Conservation (phyloP, 148 eudicot species). For the Camellia japonica region DNA sequence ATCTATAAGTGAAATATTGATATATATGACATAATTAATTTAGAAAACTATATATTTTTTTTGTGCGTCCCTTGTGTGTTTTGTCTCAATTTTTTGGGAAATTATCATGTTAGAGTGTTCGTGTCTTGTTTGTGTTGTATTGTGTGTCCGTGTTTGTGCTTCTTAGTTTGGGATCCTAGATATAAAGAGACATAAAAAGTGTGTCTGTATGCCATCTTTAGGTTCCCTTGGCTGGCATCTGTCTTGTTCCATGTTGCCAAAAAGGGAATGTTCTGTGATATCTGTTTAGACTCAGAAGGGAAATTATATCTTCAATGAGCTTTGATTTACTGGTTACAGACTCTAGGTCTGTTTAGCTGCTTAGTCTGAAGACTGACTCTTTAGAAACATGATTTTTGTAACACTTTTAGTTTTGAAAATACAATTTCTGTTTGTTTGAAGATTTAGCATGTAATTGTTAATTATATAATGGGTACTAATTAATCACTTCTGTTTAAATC, state of each 20-base stretch:
- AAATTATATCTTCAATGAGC: not conserved
- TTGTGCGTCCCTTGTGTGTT: too few relatives aligned
- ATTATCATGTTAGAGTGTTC: too few relatives aligned
- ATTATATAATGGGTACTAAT: conserved; percentile 18
- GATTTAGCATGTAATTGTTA: not conserved
- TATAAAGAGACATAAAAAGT: not conserved
- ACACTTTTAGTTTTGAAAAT: not conserved
- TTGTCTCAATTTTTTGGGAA: too few relatives aligned
- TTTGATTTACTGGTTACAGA: not conserved
- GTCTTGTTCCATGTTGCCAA: not conserved
- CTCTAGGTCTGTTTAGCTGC: not conserved
- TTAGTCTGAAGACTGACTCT: not conserved
- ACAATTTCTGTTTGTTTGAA: not conserved
- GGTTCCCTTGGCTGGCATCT: not conserved
- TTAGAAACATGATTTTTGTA: not conserved
- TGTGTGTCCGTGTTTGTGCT: too few relatives aligned
- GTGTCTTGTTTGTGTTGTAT: too few relatives aligned
- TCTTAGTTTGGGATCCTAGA: not conserved
- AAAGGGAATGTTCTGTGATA: not conserved
- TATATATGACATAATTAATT: too few relatives aligned
- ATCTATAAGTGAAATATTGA: too few relatives aligned
- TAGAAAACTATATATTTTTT: too few relatives aligned
- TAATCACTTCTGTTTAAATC: conserved; percentile 13
- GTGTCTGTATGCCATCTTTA: not conserved
- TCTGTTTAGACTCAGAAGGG: not conserved